Evolutionary conservation across 1,284 basidiomycete species (phyloP).

Genomic region (Erythrobasidium hasegawianum): DNA sequence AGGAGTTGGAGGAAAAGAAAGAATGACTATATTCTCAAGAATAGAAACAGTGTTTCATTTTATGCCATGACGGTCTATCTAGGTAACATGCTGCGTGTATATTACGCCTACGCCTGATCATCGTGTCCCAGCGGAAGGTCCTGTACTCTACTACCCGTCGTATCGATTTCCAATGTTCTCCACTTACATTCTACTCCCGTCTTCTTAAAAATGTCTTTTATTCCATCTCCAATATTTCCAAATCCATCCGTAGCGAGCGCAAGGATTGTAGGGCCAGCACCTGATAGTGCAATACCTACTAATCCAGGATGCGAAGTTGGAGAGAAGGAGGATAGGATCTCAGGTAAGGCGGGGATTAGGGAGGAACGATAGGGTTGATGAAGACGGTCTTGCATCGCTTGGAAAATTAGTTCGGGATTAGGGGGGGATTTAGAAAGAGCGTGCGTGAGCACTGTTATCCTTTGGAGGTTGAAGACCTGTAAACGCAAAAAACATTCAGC

Average conservation of each 20-base stretch:
- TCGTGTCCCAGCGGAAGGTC: constrained; percentile 1
- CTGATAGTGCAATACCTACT: constrained; percentile 94
- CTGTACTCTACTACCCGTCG: constrained; percentile 23
- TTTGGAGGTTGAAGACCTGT: constrained; percentile 95
- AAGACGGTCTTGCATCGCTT: constrained; percentile 98
- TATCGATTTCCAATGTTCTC: constrained; percentile 38
- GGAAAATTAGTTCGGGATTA: constrained; percentile 90
- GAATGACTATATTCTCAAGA: too few species aligned
- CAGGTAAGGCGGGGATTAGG: constrained; percentile 89
- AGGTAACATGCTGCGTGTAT: too few species aligned
- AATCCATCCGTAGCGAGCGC: constrained; percentile 87
- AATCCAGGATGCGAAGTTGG: constrained; percentile 85
- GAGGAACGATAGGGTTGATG: constrained; percentile 85
- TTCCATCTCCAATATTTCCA: constrained; percentile 53
- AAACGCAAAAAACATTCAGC: too few species aligned
- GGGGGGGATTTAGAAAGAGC: constrained; percentile 86
- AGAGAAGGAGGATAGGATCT: constrained; percentile 82
- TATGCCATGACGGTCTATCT: too few species aligned
- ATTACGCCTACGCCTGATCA: too few species aligned
- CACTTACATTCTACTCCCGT: constrained; percentile 39
- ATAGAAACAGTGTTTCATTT: too few species aligned
- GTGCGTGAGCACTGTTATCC: constrained; percentile 94
- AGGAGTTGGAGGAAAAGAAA: too few species aligned
- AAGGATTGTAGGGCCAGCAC: constrained; percentile 95
- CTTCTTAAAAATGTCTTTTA: constrained; percentile 39